These are phyloP conservation scores for Mortierella polycephala DNA, from an alignment of 371 early-diverging fungal genomes.

Conservation along the genomic window DNA sequence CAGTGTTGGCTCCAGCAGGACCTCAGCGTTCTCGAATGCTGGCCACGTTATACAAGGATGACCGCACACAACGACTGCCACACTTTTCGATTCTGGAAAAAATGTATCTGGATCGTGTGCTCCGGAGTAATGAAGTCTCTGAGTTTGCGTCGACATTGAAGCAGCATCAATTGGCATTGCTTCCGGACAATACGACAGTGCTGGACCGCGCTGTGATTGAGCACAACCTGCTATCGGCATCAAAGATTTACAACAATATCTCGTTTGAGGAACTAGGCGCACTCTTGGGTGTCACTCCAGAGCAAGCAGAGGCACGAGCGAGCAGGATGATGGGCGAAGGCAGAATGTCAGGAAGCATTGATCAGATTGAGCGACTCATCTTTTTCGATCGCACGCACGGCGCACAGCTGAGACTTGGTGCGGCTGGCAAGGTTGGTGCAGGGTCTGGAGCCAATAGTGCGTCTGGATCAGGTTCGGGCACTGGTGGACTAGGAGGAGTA, in stretches of 20 bases:
- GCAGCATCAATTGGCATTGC: constrained; percentile 80
- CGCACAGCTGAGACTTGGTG: constrained; percentile 35
- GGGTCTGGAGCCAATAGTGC: constrained; percentile 34
- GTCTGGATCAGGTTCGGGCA: constrained; percentile 20
- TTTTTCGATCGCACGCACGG: constrained; percentile 77
- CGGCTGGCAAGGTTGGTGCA: constrained; percentile 35
- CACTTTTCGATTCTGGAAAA: constrained; percentile 86
- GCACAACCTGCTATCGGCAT: constrained; percentile 90
- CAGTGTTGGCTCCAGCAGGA: constrained; percentile 92
- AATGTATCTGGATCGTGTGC: constrained; percentile 90
- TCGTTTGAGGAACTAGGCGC: constrained; percentile 84
- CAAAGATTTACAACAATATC: constrained; percentile 91
- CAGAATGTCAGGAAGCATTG: constrained; percentile 87
- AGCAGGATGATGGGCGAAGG: constrained; percentile 92
- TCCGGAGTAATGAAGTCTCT: constrained; percentile 79
- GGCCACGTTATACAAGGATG: constrained; percentile 93
- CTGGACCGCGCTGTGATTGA: constrained; percentile 94
- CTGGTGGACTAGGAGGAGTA: constrained; percentile 15
- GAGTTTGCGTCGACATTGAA: constrained; percentile 80
- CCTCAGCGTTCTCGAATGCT: constrained; percentile 89
- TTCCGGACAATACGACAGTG: constrained; percentile 82
- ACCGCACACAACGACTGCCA: constrained; percentile 76
- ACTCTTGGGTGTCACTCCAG: constrained; percentile 77
- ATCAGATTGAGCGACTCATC: constrained; percentile 87
- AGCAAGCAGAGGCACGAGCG: constrained; percentile 88